A percentile compares a stretch with the other conserved stretches of the same genome.
Evolutionary conservation across 139 green algal species (phyloP).

Genomic region (Closterium sp.): DNA sequence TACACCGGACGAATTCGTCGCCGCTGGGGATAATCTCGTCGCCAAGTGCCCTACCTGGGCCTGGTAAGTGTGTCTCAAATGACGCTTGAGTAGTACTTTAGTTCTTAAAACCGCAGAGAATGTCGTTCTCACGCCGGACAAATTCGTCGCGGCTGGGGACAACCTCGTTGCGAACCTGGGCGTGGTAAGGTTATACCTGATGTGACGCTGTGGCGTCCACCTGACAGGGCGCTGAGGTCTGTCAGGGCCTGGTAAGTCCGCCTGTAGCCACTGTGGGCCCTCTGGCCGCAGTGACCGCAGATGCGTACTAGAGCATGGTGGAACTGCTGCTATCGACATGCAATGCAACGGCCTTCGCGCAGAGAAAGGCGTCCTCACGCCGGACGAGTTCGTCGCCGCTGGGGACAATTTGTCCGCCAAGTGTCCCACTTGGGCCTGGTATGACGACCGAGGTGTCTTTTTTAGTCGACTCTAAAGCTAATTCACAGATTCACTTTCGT

Average conservation of each 20-base stretch:
- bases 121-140: slow-evolving; percentile 58
- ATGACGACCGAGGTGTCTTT: neutral
- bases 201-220: too few species aligned
- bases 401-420: slow-evolving; percentile 54
- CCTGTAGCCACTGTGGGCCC: too few species aligned
- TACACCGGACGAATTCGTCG: slow-evolving; percentile 64
- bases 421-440: slow-evolving; percentile 30
- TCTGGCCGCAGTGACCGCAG: too few species aligned
- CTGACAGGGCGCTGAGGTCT: too few species aligned
- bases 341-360: slow-evolving; percentile 14
- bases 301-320: slow-evolving; percentile 22
- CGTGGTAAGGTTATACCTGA: too few species aligned
- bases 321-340: slow-evolving; percentile 22
- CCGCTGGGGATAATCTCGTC: slow-evolving; percentile 57
- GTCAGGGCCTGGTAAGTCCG: too few species aligned
- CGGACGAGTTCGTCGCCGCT: slow-evolving; percentile 61
- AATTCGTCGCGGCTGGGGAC: slow-evolving; percentile 61
- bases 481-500: neutral
- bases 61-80: slow-evolving; percentile 40
- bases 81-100: too few species aligned
- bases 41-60: slow-evolving; percentile 59
- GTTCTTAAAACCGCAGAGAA: neutral
- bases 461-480: too few species aligned
- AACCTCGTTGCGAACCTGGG: slow-evolving; percentile 50
- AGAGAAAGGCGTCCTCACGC: slow-evolving; percentile 57